phyloP scores from a whole-genome alignment of 257 asterid genomes.

The Penstemon eatonii region DNA sequence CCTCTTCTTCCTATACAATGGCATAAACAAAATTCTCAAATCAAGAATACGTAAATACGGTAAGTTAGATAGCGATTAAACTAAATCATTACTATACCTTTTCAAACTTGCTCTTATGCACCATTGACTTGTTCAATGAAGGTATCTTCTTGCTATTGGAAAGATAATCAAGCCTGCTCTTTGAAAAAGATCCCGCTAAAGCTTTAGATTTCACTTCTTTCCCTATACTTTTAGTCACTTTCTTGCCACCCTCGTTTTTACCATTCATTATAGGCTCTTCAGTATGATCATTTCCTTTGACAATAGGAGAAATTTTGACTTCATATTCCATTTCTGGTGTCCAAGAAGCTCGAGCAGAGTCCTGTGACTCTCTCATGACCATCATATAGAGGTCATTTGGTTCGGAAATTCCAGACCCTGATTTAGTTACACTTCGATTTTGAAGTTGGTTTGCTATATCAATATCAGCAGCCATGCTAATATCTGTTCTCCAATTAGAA shows the following conservation, averaged over 20 bases:
- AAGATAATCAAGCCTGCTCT: slow-evolving; percentile 36
- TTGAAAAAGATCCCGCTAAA: slow-evolving; percentile 39
- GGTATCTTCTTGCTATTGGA: slow-evolving; percentile 55
- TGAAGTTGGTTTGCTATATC: slow-evolving; percentile 31
- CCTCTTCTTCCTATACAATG: slow-evolving; percentile 65
- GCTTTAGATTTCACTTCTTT: slow-evolving; percentile 44
- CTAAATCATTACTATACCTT: slow-evolving; percentile 42
- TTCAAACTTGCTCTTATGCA: slow-evolving; percentile 63
- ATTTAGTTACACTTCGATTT: slow-evolving; percentile 30
- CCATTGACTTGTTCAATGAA: slow-evolving; percentile 44
- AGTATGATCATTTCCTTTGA: slow-evolving; percentile 35
- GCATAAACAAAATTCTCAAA: neutral
- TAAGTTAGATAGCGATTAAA: neutral
- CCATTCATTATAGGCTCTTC: slow-evolving; percentile 42
- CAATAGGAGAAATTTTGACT: slow-evolving; percentile 47
- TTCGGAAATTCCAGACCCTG: slow-evolving; percentile 34
- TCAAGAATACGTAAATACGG: neutral
- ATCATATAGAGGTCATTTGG: slow-evolving; percentile 77
- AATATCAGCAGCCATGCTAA: slow-evolving; percentile 55
- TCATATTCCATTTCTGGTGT: slow-evolving; percentile 72
- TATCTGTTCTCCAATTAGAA: slow-evolving; percentile 68
- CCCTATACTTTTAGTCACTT: slow-evolving; percentile 32
- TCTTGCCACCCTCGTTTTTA: slow-evolving; percentile 43
- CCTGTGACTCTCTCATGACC: slow-evolving; percentile 58
- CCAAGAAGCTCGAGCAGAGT: slow-evolving; percentile 55